Evolutionary conservation across 73 alveolate genomes (phyloP).

Genomic region (Paramecium bursaria): DNA sequence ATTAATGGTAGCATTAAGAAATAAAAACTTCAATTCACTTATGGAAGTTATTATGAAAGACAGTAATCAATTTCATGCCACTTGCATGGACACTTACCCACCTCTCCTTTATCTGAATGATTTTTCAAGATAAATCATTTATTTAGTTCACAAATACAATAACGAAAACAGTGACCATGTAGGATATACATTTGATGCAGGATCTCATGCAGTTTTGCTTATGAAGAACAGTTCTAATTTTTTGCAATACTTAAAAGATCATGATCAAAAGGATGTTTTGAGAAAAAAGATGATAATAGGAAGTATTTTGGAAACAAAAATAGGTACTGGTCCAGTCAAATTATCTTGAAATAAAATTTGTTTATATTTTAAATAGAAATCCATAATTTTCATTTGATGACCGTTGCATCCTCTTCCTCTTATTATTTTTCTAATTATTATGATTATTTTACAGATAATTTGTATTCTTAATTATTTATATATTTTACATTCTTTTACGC

Average conservation of each 20-base stretch:
- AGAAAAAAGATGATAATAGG: not conserved
- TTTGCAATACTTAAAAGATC: too few relatives aligned
- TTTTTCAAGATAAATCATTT: constrained; percentile 67
- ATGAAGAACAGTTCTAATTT: constrained; percentile 36
- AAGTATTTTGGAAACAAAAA: not conserved
- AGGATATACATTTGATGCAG: constrained; percentile 68
- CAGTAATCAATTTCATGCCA: constrained; percentile 81
- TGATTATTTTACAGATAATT: not conserved
- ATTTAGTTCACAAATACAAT: constrained; percentile 33
- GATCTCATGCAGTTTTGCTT: constrained; percentile 64
- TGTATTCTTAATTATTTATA: not conserved
- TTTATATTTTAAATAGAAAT: too few relatives aligned
- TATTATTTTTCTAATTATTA: too few relatives aligned
- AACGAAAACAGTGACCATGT: not conserved
- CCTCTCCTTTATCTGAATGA: constrained; percentile 83
- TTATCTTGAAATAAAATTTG: not conserved
- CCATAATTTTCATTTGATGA: not conserved
- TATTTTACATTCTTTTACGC: not conserved
- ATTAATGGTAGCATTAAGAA: constrained; percentile 75
- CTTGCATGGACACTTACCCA: constrained; percentile 77
- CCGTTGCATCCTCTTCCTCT: not conserved
- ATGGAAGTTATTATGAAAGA: constrained; percentile 86
- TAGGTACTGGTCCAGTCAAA: not conserved
- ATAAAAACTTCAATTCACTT: constrained; percentile 76
- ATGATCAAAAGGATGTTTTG: not conserved